Conservation (phyloP, 768 basidiomycete genomes). For the Termitomyces sp. region DNA sequence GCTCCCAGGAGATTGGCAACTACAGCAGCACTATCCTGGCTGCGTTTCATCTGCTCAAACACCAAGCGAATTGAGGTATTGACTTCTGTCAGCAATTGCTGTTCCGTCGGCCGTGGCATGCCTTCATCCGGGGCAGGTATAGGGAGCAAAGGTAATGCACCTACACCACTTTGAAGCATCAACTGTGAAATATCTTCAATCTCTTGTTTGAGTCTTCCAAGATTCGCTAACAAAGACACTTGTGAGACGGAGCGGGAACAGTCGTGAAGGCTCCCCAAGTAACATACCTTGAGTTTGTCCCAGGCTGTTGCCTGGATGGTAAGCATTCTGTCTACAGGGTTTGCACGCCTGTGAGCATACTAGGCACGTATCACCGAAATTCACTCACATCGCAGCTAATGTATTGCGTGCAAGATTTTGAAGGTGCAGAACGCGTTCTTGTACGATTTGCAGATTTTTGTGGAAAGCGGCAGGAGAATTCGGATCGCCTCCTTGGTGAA, state of each 20-base stretch:
- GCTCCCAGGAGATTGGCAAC: constrained; percentile 27
- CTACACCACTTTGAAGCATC: constrained; percentile 58
- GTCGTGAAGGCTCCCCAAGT: neutral
- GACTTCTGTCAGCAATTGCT: constrained; percentile 38
- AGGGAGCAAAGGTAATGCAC: constrained; percentile 52
- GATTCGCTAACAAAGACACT: constrained; percentile 30
- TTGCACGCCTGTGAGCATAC: neutral
- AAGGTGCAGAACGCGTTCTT: constrained; percentile 44
- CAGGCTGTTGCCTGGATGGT: constrained; percentile 49
- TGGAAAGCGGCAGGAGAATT: constrained; percentile 63
- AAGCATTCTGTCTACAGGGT: constrained; percentile 50
- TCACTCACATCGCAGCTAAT: constrained; percentile 48
- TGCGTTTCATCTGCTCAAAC: constrained; percentile 47
- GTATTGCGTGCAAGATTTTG: constrained; percentile 44
- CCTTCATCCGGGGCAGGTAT: constrained; percentile 9
- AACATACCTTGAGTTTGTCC: constrained; percentile 47
- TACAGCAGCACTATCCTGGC: constrained; percentile 52
- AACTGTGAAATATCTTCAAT: constrained; percentile 40
- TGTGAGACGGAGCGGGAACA: neutral
- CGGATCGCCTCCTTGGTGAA: constrained; percentile 38
- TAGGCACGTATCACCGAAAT: neutral
- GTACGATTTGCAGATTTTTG: constrained; percentile 44
- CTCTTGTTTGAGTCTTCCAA: constrained; percentile 46
- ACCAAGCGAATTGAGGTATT: constrained; percentile 36
- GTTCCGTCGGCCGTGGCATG: constrained; percentile 35